Evolutionary conservation across 805 yeast species (phyloP).

Genomic region (Metschnikowia lunata): DNA sequence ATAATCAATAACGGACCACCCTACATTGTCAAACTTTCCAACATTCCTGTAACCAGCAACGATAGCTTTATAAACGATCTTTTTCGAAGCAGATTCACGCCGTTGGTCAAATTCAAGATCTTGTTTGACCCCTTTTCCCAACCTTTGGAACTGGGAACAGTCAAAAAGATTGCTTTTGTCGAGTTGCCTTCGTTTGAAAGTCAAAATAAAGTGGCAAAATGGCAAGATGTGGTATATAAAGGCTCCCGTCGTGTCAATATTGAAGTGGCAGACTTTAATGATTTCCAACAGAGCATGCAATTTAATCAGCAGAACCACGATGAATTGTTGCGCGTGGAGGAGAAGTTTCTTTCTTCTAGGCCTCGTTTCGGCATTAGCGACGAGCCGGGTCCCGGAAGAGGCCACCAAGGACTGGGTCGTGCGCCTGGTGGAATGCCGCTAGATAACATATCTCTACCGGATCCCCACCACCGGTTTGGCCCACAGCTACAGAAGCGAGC

Average conservation of each 20-base stretch:
- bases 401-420: constrained; percentile 4
- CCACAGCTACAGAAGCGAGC: constrained; percentile 7
- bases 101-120: constrained; percentile 54
- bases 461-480: constrained; percentile 3
- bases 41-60: constrained; percentile 53
- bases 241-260: constrained; percentile 36
- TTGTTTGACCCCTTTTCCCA: constrained; percentile 48
- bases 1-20: constrained; percentile 45
- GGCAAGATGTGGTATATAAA: constrained; percentile 54
- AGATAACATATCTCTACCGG: constrained; percentile 8
- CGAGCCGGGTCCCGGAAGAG: constrained; percentile 7
- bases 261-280: constrained; percentile 38
- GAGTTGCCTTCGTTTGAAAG: constrained; percentile 51
- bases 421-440: constrained; percentile 16
- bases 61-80: constrained; percentile 52
- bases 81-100: constrained; percentile 58
- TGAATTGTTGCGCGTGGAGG: constrained; percentile 29
- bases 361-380: constrained; percentile 10
- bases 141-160: constrained; percentile 33
- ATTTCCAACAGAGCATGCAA: constrained; percentile 36
- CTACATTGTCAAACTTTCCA: constrained; percentile 57
- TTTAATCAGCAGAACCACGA: constrained; percentile 35
- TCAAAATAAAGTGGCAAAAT: constrained; percentile 54
- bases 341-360: constrained; percentile 24
- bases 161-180: constrained; percentile 59